These are phyloP conservation scores for Epichloe typhina DNA, from an alignment of 2,329 filamentous ascomycete genomes.

Conservation along the genomic window DNA sequence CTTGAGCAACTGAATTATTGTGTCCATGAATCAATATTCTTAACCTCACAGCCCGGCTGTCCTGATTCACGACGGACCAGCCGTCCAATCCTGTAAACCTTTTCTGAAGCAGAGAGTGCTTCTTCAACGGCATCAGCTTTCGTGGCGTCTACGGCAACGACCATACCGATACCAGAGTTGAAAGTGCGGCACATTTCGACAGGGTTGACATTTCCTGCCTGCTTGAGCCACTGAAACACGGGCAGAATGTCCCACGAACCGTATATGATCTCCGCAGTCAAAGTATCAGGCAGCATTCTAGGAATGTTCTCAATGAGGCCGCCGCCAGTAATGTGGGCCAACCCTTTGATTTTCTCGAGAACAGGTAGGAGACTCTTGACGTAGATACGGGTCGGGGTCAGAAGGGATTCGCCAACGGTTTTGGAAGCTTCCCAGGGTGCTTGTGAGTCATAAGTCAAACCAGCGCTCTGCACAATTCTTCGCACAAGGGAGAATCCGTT, in stretches of 20 bases:
- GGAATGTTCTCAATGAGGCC: conserved; percentile 90
- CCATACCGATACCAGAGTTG: conserved; percentile 93
- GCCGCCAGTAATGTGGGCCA: conserved; percentile 94
- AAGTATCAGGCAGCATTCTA: conserved; percentile 68
- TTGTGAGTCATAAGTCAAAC: conserved; percentile 55
- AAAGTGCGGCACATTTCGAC: conserved; percentile 83
- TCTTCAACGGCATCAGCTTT: conserved; percentile 48
- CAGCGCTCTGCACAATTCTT: conserved; percentile 64
- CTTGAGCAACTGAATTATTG: neutral
- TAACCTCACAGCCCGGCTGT: conserved; percentile 20
- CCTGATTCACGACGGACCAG: conserved; percentile 44
- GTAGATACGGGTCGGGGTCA: conserved; percentile 89
- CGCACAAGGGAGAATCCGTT: conserved; percentile 97
- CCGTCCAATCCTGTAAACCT: conserved; percentile 61
- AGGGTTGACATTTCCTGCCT: conserved; percentile 53
- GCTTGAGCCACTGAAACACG: conserved; percentile 81
- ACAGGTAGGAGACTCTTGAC: conserved; percentile 67
- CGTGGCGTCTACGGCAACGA: conserved; percentile 59
- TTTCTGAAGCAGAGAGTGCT: conserved; percentile 54
- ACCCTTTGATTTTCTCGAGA: conserved; percentile 64
- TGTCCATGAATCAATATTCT: conserved; percentile 21
- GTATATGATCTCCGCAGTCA: conserved; percentile 73
- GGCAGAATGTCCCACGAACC: conserved; percentile 59
- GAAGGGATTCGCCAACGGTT: conserved; percentile 60
- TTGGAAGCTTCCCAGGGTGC: conserved; percentile 61